phyloP scores from a whole-genome alignment of 371 early-diverging fungal species.

The Mortierella sp. region DNA sequence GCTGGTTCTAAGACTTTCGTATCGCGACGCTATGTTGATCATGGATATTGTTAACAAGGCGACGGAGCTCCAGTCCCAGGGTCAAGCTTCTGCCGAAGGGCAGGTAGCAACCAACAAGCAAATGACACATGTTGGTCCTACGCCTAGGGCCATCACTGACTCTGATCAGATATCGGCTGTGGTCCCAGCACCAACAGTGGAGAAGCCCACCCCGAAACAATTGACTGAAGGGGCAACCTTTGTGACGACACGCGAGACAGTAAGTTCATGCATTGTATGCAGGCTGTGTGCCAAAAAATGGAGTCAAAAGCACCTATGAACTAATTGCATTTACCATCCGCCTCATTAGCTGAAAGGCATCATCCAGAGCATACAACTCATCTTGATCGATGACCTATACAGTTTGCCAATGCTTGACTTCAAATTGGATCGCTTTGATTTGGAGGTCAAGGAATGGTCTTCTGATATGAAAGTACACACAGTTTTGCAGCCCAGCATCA shows the following conservation, averaged over 20 bases:
- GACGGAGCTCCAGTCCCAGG: constrained; percentile 65
- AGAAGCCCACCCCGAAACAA: constrained; percentile 25
- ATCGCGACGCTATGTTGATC: constrained; percentile 87
- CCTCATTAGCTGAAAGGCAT: constrained; percentile 61
- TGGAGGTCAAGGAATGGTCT: constrained; percentile 91
- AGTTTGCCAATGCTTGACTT: constrained; percentile 94
- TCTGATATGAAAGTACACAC: constrained; percentile 78
- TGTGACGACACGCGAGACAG: constrained; percentile 62
- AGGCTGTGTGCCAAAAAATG: no score
- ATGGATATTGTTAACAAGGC: constrained; percentile 82
- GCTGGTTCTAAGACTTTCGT: constrained; percentile 76
- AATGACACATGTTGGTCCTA: constrained; percentile 3
- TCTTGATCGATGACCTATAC: constrained; percentile 92
- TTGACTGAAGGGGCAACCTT: constrained; percentile 43
- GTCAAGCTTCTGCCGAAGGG: constrained; percentile 26
- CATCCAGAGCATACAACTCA: constrained; percentile 80
- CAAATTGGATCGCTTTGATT: constrained; percentile 78
- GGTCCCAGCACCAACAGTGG: constrained; percentile 8
- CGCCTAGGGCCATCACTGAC: constrained; percentile 27
- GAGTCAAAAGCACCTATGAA: background rate
- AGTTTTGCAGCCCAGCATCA: constrained; percentile 77
- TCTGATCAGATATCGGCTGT: constrained; percentile 15
- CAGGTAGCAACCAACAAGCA: constrained; percentile 6
- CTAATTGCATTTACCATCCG: background rate
- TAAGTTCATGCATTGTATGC: constrained; percentile 17